Evolutionary conservation across 1,284 basidiomycete genomes (phyloP), one percentile per base, ranked within the genome.

Genomic region (Leccinum subrobustum): DNA sequence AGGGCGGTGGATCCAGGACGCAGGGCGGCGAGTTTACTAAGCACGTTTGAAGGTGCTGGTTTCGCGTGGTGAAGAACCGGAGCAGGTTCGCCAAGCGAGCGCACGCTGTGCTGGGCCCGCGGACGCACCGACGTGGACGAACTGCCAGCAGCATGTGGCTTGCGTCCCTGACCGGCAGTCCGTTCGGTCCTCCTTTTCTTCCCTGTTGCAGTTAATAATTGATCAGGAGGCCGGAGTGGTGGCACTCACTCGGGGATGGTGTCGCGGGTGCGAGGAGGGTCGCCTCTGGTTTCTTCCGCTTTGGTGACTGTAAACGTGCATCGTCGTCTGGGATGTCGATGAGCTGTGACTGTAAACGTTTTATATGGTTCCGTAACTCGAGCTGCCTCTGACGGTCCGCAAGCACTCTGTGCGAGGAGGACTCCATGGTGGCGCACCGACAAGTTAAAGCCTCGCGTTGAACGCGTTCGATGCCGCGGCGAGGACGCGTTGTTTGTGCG

Each of bases 171-270:
- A 11, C 20, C 18, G 29, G 52, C 56, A 20, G 61, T 18, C 14
- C 55, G 65, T 42, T 73, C 65, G 25, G 67, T 55, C 64, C 75
- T 74, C 65, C 70, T 68, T 64, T 82, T 86, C 77, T 86, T 83
- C 64, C 78, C 83, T 84, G 64, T n/a, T 53, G 51, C 33, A n/a
- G 57, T 55, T 39, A 48, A 42, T 60, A 61, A 53, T 35, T 63
- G 53, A 16, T 53, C 52, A 5, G 27, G 60, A 51, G 14, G 8
- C 8, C 48, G 25, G 25, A 27, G 9, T 16, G 2, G 14, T 14
- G 35, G n/a, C 14, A 72, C 83, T 71, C 65, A 90, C 89, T 88
- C 3, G 86, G 86, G 51, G 89, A 89, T 16, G 89, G 89, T 2
- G 89, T 89, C 0, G 82, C 75, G 25, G 88, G 88, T 1, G 81